Evolutionary conservation across 495 filamentous ascomycete genomes (phyloP).

Genomic region (Pseudoneurospora amorphoporcata): DNA sequence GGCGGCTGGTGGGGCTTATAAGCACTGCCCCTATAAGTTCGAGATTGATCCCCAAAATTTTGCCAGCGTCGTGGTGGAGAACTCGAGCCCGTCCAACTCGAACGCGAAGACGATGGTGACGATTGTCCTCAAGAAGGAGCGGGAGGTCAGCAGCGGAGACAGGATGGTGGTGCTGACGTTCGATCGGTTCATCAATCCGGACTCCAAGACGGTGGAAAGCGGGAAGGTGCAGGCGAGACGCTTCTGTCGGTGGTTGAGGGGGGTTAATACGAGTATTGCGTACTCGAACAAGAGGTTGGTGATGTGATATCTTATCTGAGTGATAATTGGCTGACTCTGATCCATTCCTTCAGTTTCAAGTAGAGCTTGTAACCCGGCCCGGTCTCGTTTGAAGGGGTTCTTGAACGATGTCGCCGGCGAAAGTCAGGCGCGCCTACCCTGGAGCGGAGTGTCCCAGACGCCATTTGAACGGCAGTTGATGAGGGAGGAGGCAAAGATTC

Average conservation of each 20-base stretch:
- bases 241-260: slow-evolving; percentile 23
- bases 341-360: neutral
- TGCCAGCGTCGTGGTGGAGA: slow-evolving; percentile 6
- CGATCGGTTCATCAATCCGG: neutral
- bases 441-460: neutral
- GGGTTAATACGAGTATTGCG: slow-evolving; percentile 15
- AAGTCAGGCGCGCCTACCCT: neutral
- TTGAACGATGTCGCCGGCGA: neutral
- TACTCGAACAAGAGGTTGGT: slow-evolving; percentile 1
- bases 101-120: slow-evolving; percentile 1
- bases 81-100: neutral
- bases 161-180: slow-evolving; percentile 1
- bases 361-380: neutral
- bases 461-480: neutral
- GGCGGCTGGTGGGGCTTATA: neutral
- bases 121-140: neutral
- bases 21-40: neutral
- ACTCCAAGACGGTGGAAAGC: slow-evolving; percentile 5
- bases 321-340: neutral
- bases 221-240: slow-evolving; percentile 24
- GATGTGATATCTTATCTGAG: no score
- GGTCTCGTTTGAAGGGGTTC: neutral
- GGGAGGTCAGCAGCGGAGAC: neutral
- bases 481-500: neutral
- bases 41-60: slow-evolving; percentile 15